These are phyloP conservation scores for Chlorella sp. DNA, from an alignment of 139 green algal species.

Conservation along the genomic window DNA sequence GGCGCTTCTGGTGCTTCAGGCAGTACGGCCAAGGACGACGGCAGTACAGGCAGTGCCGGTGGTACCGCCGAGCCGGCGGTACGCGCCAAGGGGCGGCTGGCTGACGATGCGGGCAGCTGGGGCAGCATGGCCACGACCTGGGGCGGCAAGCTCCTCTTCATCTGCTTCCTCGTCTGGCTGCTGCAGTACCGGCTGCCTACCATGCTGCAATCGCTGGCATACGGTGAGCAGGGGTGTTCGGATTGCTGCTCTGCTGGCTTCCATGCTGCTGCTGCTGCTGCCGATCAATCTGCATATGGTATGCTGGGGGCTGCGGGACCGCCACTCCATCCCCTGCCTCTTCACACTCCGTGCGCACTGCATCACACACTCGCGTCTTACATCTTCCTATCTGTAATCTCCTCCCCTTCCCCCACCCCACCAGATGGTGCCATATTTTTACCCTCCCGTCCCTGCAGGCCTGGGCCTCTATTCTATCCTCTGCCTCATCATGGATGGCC, in stretches of 20 bases:
- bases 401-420: too few relatives aligned
- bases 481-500: constrained; percentile 38
- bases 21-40: not conserved
- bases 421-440: too few relatives aligned
- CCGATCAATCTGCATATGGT: not conserved
- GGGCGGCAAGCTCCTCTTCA: not conserved
- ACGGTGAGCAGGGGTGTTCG: not conserved
- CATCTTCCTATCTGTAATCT: too few relatives aligned
- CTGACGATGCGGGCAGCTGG: not conserved
- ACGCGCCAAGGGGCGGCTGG: not conserved
- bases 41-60: not conserved
- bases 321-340: too few relatives aligned
- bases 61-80: not conserved
- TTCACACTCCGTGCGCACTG: too few relatives aligned
- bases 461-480: constrained; percentile 25
- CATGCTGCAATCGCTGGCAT: constrained; percentile 12
- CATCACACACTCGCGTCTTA: too few relatives aligned
- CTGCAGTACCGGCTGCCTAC: constrained; percentile 21
- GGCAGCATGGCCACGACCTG: not conserved
- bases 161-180: constrained; percentile 2
- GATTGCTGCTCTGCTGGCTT: not conserved
- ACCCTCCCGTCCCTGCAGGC: not conserved
- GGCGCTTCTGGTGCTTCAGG: too few relatives aligned
- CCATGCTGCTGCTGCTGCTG: not conserved
- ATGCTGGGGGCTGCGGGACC: too few relatives aligned